Conservation (phyloP, 768 basidiomycete species). For the Coprinopsis sp. region DNA sequence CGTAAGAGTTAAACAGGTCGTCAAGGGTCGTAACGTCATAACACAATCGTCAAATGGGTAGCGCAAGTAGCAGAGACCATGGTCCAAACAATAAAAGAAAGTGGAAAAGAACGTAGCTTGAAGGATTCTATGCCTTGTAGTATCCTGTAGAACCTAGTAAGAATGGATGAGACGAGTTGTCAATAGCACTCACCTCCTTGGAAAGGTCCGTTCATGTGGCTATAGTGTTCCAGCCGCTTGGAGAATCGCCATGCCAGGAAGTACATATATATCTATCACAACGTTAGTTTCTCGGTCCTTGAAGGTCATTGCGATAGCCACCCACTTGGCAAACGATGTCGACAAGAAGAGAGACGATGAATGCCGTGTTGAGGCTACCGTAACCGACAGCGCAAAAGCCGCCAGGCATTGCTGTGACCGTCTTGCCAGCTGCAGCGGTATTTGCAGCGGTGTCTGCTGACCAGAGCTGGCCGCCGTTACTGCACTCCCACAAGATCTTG, state of each 20-base stretch:
- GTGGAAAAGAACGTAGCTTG: conserved; percentile 20
- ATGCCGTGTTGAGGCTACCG: conserved; percentile 55
- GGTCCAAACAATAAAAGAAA: conserved; percentile 24
- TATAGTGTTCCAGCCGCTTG: conserved; percentile 65
- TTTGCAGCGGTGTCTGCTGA: conserved; percentile 38
- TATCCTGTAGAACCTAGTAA: conserved; percentile 33
- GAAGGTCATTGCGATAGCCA: conserved; percentile 13
- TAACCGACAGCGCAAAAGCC: conserved; percentile 59
- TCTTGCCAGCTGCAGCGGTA: conserved; percentile 34
- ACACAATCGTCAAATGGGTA: conserved; percentile 9
- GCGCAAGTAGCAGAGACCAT: conserved; percentile 22
- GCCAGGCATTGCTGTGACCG: conserved; percentile 51
- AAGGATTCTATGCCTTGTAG: conserved; percentile 46
- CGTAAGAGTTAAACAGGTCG: conserved; percentile 24
- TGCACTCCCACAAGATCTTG: conserved; percentile 70
- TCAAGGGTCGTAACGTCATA: conserved; percentile 25
- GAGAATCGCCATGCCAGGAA: conserved; percentile 73
- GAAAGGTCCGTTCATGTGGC: conserved; percentile 57
- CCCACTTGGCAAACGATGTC: conserved; percentile 67
- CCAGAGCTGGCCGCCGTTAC: conserved; percentile 66
- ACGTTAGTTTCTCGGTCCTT: conserved; percentile 12
- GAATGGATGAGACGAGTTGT: conserved; percentile 18
- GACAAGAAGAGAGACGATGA: conserved; percentile 56
- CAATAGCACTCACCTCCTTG: conserved; percentile 43
- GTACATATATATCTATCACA: conserved; percentile 63